A percentile compares a stretch with the other conserved stretches of the same genome.
phyloP scores from a whole-genome alignment of 495 filamentous ascomycete species.

The Cladorrhinum samala region DNA sequence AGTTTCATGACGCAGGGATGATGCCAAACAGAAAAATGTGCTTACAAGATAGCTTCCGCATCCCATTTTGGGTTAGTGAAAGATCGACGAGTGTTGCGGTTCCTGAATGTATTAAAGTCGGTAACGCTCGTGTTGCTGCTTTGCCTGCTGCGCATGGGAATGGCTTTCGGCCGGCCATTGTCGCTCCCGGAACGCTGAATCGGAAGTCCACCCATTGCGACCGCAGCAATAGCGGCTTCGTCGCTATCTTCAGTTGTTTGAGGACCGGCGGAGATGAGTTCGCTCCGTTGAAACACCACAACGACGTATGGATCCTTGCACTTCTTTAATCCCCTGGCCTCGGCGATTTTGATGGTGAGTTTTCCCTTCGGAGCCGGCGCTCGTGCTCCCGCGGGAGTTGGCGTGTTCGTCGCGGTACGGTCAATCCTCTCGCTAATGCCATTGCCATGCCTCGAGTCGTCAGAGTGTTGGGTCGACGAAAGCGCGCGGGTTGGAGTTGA shows the following conservation, averaged over 20 bases:
- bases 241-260: conserved; percentile 47
- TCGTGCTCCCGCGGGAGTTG: conserved; percentile 44
- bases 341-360: conserved; percentile 77
- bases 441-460: conserved; percentile 30
- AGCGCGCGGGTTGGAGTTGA: conserved; percentile 80
- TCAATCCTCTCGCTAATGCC: conserved; percentile 24
- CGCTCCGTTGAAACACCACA: conserved; percentile 92
- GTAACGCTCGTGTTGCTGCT: conserved; percentile 83
- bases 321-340: conserved; percentile 73
- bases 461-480: conserved; percentile 47
- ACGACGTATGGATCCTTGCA: conserved; percentile 91
- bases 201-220: conserved; percentile 49
- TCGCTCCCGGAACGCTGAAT: conserved; percentile 67
- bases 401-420: conserved; percentile 36
- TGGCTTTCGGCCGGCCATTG: conserved; percentile 75
- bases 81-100: conserved; percentile 44
- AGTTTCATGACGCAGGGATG: conserved; percentile 17
- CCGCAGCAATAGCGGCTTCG: conserved; percentile 33
- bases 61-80: conserved; percentile 92
- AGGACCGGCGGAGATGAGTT: conserved; percentile 86
- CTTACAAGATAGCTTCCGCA: conserved; percentile 92
- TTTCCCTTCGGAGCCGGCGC: conserved; percentile 82
- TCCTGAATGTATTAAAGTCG: conserved; percentile 65
- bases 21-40: conserved; percentile 4
- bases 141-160: conserved; percentile 91